phyloP scores from a whole-genome alignment of 2,329 filamentous ascomycete genomes.

The Penicillium hordei region DNA sequence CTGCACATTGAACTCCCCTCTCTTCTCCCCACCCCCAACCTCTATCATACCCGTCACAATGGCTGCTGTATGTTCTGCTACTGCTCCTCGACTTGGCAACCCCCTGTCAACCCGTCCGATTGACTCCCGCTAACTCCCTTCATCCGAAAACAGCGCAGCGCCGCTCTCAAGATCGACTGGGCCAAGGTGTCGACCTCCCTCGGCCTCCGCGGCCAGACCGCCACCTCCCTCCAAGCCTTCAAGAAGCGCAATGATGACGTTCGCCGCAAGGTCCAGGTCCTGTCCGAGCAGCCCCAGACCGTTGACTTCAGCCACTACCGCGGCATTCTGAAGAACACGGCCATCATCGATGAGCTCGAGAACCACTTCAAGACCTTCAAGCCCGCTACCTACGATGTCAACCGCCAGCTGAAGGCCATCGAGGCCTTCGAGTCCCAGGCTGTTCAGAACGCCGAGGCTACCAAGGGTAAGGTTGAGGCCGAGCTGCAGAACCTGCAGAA shows the following conservation, averaged over 20 bases:
- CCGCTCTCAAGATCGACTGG: slow-evolving; percentile 99
- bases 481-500: slow-evolving; percentile 92
- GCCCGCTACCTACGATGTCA: slow-evolving; percentile 88
- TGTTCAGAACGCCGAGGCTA: slow-evolving; percentile 93
- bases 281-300: slow-evolving; percentile 78
- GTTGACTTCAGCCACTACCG: slow-evolving; percentile 96
- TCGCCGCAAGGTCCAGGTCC: slow-evolving; percentile 83
- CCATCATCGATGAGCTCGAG: slow-evolving; percentile 95
- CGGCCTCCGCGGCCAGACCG: slow-evolving; percentile 93
- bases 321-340: slow-evolving; percentile 88
- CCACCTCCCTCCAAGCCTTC: slow-evolving; percentile 86
- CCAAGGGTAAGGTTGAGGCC: slow-evolving; percentile 91
- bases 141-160: slow-evolving; percentile 70
- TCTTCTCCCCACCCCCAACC: slow-evolving; percentile 30
- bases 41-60: slow-evolving; percentile 39
- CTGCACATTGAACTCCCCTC: slow-evolving; percentile 36
- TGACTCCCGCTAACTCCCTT: slow-evolving; percentile 27
- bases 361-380: slow-evolving; percentile 90
- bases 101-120: not conserved
- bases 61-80: slow-evolving; percentile 41
- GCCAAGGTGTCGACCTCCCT: slow-evolving; percentile 90
- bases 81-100: not conserved
- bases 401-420: slow-evolving; percentile 94
- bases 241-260: slow-evolving; percentile 99
- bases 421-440: slow-evolving; percentile 97